phyloP scores from a whole-genome alignment of 345 rosid genomes.

The Ceriops decandra region DNA sequence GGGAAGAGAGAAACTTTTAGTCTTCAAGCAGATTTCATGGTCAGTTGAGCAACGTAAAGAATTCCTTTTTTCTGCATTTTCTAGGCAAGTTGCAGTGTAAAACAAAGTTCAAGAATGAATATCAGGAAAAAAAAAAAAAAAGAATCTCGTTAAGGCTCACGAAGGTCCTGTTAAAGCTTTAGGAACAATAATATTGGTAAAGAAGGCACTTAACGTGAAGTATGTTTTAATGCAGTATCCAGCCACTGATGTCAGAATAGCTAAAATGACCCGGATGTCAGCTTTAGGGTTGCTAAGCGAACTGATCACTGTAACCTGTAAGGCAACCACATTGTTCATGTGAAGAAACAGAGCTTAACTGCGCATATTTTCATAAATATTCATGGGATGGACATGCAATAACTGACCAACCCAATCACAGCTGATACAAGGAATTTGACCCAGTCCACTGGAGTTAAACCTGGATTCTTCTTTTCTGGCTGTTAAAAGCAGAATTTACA shows the following conservation, averaged over 20 bases:
- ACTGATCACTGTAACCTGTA: conserved; percentile 19
- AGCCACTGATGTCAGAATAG: conserved; percentile 16
- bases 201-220: conserved; percentile 22
- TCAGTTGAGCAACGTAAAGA: too few species aligned
- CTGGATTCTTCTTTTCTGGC: conserved; percentile 33
- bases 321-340: background rate
- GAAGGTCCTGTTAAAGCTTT: background rate
- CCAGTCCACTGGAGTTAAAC: conserved; percentile 34
- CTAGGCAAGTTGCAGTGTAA: too few species aligned
- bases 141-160: too few species aligned
- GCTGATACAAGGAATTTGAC: conserved; percentile 27
- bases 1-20: background rate
- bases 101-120: too few species aligned
- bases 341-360: background rate
- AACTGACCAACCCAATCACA: conserved; percentile 26
- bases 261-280: conserved; percentile 22
- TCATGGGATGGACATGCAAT: background rate
- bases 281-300: conserved; percentile 11
- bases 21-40: background rate
- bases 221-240: conserved; percentile 27
- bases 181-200: background rate
- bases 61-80: too few species aligned
- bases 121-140: too few species aligned
- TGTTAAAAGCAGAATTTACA: conserved; percentile 7
- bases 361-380: background rate